Evolutionary conservation across 805 yeast species (phyloP).

Genomic region (Pichia eremophila): DNA sequence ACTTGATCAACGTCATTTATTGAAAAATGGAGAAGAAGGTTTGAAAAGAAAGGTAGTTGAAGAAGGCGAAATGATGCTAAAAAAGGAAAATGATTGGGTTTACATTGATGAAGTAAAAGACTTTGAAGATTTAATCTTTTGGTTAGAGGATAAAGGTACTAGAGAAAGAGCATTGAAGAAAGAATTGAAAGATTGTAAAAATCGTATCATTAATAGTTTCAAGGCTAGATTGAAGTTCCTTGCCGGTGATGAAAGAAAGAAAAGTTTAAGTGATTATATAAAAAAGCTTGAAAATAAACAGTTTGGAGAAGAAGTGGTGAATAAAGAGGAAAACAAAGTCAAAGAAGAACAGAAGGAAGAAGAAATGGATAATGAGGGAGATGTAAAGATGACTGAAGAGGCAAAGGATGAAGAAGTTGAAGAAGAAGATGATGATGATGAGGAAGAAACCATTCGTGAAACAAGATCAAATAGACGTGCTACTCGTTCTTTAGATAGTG

Average conservation of each 20-base stretch:
- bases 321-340: slow-evolving; percentile 26
- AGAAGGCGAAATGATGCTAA: slow-evolving; percentile 44
- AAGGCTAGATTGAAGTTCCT: slow-evolving; percentile 49
- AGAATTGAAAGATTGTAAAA: slow-evolving; percentile 47
- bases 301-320: slow-evolving; percentile 21
- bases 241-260: slow-evolving; percentile 33
- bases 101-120: slow-evolving; percentile 55
- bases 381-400: slow-evolving; percentile 23
- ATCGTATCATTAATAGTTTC: slow-evolving; percentile 45
- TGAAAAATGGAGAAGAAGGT: slow-evolving; percentile 28
- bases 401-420: slow-evolving; percentile 22
- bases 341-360: slow-evolving; percentile 14
- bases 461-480: slow-evolving; percentile 5
- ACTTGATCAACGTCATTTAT: slow-evolving; percentile 35
- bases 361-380: slow-evolving; percentile 27
- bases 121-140: slow-evolving; percentile 42
- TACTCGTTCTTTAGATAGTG: slow-evolving; percentile 3
- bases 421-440: slow-evolving; percentile 3
- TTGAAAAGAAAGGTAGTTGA: slow-evolving; percentile 57
- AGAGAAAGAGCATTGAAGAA: slow-evolving; percentile 60
- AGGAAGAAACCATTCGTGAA: slow-evolving; percentile 4
- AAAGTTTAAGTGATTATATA: slow-evolving; percentile 31
- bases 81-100: slow-evolving; percentile 56
- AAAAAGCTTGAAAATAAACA: slow-evolving; percentile 27
- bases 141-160: slow-evolving; percentile 69